Conservation (phyloP, 208 protist species). For the Entamoeba dispar region DNA sequence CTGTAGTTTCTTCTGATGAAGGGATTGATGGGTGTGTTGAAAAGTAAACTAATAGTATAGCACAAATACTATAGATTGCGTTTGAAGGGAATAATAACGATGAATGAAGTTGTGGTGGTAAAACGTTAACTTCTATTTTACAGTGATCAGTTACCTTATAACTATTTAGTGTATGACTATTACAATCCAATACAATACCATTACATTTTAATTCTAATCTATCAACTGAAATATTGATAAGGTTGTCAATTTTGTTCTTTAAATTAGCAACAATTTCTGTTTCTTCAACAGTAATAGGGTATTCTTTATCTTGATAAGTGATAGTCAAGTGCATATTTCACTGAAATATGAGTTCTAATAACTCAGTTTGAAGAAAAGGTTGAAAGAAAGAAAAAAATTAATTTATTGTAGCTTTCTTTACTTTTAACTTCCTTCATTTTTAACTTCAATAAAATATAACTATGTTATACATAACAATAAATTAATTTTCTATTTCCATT, state of each 20-base stretch:
- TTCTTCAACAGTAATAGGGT: not conserved
- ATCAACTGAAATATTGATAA: not conserved
- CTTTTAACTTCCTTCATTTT: too few species aligned
- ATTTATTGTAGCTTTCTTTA: too few species aligned
- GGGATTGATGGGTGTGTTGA: not conserved
- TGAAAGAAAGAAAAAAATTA: too few species aligned
- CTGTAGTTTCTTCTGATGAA: not conserved
- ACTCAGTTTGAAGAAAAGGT: too few species aligned
- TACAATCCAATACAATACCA: not conserved
- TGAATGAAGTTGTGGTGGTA: not conserved
- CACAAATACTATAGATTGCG: not conserved
- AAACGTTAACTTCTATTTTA: not conserved
- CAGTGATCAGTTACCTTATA: not conserved
- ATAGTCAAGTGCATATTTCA: not conserved
- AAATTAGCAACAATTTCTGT: not conserved
- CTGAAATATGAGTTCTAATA: not conserved
- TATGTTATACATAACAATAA: too few species aligned
- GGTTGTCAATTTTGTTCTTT: not conserved
- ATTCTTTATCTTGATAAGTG: not conserved
- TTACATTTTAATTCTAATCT: not conserved
- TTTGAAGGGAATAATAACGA: not conserved
- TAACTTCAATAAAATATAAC: too few species aligned
- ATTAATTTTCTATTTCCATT: not conserved
- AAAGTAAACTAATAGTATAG: not conserved
- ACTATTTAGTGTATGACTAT: not conserved